Conservation (phyloP, 345 rosid species). For the Turnera subulata region DNA sequence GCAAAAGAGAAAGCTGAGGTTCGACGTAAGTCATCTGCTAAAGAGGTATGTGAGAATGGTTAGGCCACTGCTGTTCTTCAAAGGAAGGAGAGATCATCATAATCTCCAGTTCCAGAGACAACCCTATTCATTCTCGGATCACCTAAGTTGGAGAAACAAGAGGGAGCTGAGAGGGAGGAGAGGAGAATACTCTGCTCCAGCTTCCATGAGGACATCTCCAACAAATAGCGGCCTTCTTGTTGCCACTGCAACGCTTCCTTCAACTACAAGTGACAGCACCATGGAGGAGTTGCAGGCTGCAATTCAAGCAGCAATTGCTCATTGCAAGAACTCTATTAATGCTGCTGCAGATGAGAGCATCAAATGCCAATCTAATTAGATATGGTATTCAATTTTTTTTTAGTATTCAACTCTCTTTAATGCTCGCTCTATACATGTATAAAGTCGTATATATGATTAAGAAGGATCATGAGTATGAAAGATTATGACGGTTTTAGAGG, state of each 20-base stretch:
- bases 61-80: slow-evolving; percentile 46
- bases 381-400: not conserved
- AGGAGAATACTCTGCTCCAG: slow-evolving; percentile 81
- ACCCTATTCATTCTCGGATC: slow-evolving; percentile 49
- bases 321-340: slow-evolving; percentile 80
- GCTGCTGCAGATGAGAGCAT: slow-evolving; percentile 25
- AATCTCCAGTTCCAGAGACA: slow-evolving; percentile 37
- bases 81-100: slow-evolving; percentile 49
- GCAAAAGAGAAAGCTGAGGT: slow-evolving; percentile 45
- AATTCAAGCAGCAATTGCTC: slow-evolving; percentile 95
- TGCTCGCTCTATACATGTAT: slow-evolving; percentile 3
- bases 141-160: slow-evolving; percentile 34
- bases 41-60: slow-evolving; percentile 58
- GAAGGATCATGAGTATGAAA: not conserved
- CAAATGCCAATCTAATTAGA: slow-evolving; percentile 17
- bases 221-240: slow-evolving; percentile 69
- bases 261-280: slow-evolving; percentile 65
- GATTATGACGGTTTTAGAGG: not conserved
- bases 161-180: slow-evolving; percentile 43
- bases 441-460: not conserved
- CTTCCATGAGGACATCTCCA: slow-evolving; percentile 85
- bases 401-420: not conserved
- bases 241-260: slow-evolving; percentile 36
- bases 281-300: slow-evolving; percentile 98
- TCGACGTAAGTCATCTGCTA: slow-evolving; percentile 54